Evolutionary conservation across 1,284 basidiomycete genomes (phyloP), one percentile per base, ranked within the genome.

Genomic region (Sanguinoderma infundibulare): DNA sequence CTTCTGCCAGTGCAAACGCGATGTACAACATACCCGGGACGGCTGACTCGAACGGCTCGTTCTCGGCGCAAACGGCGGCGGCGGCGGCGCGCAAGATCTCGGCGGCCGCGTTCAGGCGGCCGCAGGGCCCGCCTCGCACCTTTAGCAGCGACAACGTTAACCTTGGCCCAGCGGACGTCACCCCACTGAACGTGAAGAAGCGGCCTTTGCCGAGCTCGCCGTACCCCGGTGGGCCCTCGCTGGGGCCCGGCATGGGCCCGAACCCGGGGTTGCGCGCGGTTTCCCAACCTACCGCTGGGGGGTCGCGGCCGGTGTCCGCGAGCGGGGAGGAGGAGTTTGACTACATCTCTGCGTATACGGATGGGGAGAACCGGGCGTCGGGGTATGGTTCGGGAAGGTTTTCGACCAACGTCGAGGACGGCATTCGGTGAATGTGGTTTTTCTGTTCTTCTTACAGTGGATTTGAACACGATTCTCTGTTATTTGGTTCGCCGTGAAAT

Each of bases 71-170:
- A 50, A n/a, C n/a, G n/a, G n/a, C n/a, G n/a, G n/a, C n/a, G n/a
- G n/a, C n/a, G 53, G 61, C 28, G 51, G 61, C 69, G 8, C 81
- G 87, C 36, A 92, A 84, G 44, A 91, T 92, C 59, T 85, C 89
- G 1, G 90, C 90, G 0, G 87, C 89, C 8, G 90, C 90, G 24
- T 92, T 92, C 75, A 83, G 83, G 70, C 78, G 88, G 47, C 49
- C 34, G 20, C 49, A 22, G 20, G 20, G n/a, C 34, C 49, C 30
- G 20, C 50, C 34, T 10, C 53, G 44, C 24, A 75, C 74, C 6
- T 79, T 81, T 51, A 74, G 74, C 51, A 67, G 67, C 34, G 59
- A 28, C 15, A 52, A 65, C 61, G 39, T 40, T 14, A 52, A 65
- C 61, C 36, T 40, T 17, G 7, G 67, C 60, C 15, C 69, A 24